Base-by-base conservation (phyloP, 352 stramenopile genomes). In the Phytophthora fragariae region DNA sequence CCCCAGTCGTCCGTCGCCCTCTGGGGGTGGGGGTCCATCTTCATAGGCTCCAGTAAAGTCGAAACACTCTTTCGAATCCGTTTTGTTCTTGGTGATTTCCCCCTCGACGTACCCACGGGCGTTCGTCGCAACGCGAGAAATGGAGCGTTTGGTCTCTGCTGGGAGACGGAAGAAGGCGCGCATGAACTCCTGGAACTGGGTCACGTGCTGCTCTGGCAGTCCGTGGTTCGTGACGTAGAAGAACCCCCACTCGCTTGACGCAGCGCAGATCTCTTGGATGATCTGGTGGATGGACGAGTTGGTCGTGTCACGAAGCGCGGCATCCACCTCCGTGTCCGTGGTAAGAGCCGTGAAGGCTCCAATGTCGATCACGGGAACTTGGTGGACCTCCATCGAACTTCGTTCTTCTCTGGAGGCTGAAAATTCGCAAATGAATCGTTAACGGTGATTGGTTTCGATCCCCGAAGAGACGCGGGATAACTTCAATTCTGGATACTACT, bases 81-180 rank as follows among this genome's bases (percentile, higher is more conserved):
- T 82, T 61, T 89, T 94, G 75, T 97, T 92, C 82, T 98, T 98
- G 46, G 96, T 99, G 35, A 98, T 79, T 71, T 99, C 96, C 70
- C 97, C 88, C 68, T 98, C 92, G 79, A 98, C 98, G 75, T 92
- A 99, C 15, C 96, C 96, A 61, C 92, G 83, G 41, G 92, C 82
- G 84, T 98, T 98, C 24, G 71, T 80, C 47, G 70, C 84, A 58
- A n/a, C 86, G 69, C 92, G 97, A 5, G 71, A 91, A 55, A 97
- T 61, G 1, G 55, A 56, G 39, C 62, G 53, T 73, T 94, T 93
- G 21, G 80, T 52, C 1, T 85, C 65, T 59, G 84, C 82, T 1
- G 90, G 86, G 12, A 98, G 72, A 9, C 47, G 46, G 77, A 98
- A 98, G 77, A 98, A 98, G 5, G 62, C 54, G 49, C 78, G 71